Conservation (phyloP, 2,329 filamentous ascomycete genomes). For the Neopestalotiopsis clavispora region DNA sequence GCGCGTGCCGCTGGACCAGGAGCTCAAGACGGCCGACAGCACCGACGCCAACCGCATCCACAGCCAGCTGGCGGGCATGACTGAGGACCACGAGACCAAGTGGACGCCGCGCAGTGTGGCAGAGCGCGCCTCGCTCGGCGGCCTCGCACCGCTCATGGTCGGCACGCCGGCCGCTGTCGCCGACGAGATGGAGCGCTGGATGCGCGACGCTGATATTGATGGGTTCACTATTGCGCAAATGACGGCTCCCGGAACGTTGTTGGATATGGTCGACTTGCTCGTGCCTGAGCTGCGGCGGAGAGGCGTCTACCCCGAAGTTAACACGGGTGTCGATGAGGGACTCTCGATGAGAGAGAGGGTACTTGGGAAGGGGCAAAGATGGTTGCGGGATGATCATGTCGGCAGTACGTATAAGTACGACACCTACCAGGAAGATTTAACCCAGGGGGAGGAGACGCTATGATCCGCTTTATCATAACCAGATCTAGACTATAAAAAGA, state of each 20-base stretch:
- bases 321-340: conserved; percentile 33
- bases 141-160: conserved; percentile 29
- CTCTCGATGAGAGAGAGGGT: conserved; percentile 65
- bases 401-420: conserved; percentile 66
- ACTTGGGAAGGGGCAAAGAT: conserved; percentile 63
- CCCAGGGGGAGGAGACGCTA: conserved; percentile 44
- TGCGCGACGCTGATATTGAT: conserved; percentile 31
- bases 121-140: conserved; percentile 45
- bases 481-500: no score
- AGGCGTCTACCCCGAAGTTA: conserved; percentile 35
- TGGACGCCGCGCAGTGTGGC: conserved; percentile 50
- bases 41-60: conserved; percentile 56
- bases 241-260: conserved; percentile 31
- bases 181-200: conserved; percentile 33
- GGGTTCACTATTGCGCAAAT: conserved; percentile 34
- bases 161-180: conserved; percentile 32
- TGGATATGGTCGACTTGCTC: conserved; percentile 33
- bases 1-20: conserved; percentile 60
- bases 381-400: conserved; percentile 61
- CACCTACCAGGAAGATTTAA: conserved; percentile 61
- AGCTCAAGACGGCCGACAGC: conserved; percentile 60
- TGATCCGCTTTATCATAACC: not conserved
- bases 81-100: conserved; percentile 48
- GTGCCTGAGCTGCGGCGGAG: conserved; percentile 32
- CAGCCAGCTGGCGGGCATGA: conserved; percentile 53